Evolutionary conservation across 106 monocot species (phyloP), one percentile per base, ranked within the genome.

Genomic region (Dioscorea zingiberensis): DNA sequence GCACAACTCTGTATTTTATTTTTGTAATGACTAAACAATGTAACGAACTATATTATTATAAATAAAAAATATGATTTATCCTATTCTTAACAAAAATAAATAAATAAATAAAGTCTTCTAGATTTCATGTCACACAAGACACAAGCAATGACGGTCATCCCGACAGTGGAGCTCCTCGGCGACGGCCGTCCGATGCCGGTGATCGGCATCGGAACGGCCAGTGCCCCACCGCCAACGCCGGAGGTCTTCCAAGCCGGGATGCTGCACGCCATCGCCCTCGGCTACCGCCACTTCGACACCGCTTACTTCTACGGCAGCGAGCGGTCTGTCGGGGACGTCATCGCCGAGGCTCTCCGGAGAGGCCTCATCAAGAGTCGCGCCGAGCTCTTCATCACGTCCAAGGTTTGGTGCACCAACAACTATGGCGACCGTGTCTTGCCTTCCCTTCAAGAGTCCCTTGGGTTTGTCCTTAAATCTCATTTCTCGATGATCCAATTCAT

Each of bases 201-300:
- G 44, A 14, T 84, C 12, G 84, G 72, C 15, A 2, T 75, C 32
- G 84, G 84, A 7, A 79, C 84, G 19, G 66, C 53, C 14, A 6
- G 10, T 16, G 22, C 22, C 47, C 66, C 26, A 19, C 49, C 47
- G 10, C 18, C 54, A 10, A 2, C 48, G 3, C 13, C 24, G 1
- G 66, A 53, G 19, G 27, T 2, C 13, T 28, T 66, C 17, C 48
- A 0, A 18, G 26, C 26, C 11, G 56, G 1, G 54, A 24, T 68
- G 7, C 44, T 68, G 12, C 22, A 55, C 0, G 67, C 54, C 29
- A 21, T 68, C 21, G 68, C 21, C 7, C 21, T 24, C 2, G 68
- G 68, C 9, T 68, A 57, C 57, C 53, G 68, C 28, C 68, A 68
- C 30, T 68, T 68, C 24, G 68, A 68, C 68, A 68, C 68, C n/a